Percentiles rank a stretch among this genome's conserved stretches.
Conservation (phyloP, 2,329 filamentous ascomycete species). For the Arthrobotrys megalospora region DNA sequence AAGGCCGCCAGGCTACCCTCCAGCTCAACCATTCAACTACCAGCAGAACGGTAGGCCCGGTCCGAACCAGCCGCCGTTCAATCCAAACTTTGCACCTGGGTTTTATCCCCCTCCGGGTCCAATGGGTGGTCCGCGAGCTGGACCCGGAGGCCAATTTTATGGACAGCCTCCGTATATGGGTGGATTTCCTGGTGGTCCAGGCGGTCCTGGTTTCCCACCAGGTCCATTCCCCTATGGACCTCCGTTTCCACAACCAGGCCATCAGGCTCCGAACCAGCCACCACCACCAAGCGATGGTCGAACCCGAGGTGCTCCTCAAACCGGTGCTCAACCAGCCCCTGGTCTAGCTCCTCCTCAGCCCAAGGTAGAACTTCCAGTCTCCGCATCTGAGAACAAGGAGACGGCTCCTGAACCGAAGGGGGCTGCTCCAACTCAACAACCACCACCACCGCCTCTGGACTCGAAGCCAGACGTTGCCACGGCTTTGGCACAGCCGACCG, state of each 20-base stretch:
- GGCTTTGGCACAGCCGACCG: constrained; percentile 45
- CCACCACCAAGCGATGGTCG: constrained; percentile 27
- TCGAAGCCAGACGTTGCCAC: constrained; percentile 58
- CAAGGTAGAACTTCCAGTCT: constrained; percentile 44
- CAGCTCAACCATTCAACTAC: constrained; percentile 33
- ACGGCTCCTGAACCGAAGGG: constrained; percentile 15
- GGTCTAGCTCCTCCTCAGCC: constrained; percentile 7
- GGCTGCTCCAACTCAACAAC: constrained; percentile 21
- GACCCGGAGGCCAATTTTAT: constrained; percentile 53
- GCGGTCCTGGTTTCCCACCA: constrained; percentile 39
- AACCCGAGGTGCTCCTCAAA: constrained; percentile 37
- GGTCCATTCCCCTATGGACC: constrained; percentile 55
- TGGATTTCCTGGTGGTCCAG: constrained; percentile 43
- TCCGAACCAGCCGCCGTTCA: constrained; percentile 38
- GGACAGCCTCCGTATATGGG: constrained; percentile 54
- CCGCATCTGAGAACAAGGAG: constrained; percentile 25
- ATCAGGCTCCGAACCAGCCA: constrained; percentile 27
- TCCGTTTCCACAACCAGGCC: constrained; percentile 40
- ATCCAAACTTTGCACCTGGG: constrained; percentile 45
- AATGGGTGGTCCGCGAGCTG: constrained; percentile 31
- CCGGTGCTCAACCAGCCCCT: constrained; percentile 22
- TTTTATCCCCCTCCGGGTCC: constrained; percentile 51
- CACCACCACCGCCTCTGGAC: constrained; percentile 48
- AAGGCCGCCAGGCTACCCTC: constrained; percentile 47
- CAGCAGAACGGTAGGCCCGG: constrained; percentile 48